Conservation (phyloP, 2,329 filamentous ascomycete species). For the Neophaeococcomyces aloes region DNA sequence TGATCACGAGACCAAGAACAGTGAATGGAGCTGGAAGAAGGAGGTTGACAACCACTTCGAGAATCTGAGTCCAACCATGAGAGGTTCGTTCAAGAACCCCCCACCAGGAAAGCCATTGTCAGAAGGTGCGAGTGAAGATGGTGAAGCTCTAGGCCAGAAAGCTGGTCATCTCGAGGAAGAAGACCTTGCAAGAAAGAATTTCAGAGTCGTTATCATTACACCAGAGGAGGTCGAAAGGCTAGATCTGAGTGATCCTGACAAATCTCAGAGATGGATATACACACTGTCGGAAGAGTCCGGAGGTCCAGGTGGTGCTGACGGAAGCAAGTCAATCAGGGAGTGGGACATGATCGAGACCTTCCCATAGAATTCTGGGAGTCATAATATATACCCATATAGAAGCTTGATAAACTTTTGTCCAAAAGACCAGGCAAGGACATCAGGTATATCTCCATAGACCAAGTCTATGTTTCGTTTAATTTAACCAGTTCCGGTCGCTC, state of each 20-base stretch:
- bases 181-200: conserved; percentile 58
- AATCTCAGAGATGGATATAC: conserved; percentile 57
- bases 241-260: conserved; percentile 58
- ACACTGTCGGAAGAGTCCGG: conserved; percentile 42
- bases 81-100: conserved; percentile 64
- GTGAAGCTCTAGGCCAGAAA: conserved; percentile 47
- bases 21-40: conserved; percentile 63
- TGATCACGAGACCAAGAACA: conserved; percentile 27
- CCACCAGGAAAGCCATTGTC: conserved; percentile 53
- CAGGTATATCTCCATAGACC: too few relatives aligned
- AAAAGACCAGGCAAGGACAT: background rate
- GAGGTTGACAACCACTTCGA: conserved; percentile 85
- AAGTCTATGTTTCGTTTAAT: too few relatives aligned
- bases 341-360: conserved; percentile 65
- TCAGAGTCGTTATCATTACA: conserved; percentile 77
- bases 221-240: conserved; percentile 67
- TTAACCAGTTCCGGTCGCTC: too few relatives aligned
- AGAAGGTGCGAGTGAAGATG: conserved; percentile 38
- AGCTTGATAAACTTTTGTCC: background rate
- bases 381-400: background rate
- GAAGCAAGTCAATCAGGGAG: conserved; percentile 27
- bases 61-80: conserved; percentile 70
- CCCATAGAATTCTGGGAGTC: too few relatives aligned
- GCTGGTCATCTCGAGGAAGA: conserved; percentile 60
- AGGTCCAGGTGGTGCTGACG: conserved; percentile 28